Evolutionary conservation across 2,329 filamentous ascomycete species (phyloP).

Genomic region (Aspergillus pseudoviridinutans): DNA sequence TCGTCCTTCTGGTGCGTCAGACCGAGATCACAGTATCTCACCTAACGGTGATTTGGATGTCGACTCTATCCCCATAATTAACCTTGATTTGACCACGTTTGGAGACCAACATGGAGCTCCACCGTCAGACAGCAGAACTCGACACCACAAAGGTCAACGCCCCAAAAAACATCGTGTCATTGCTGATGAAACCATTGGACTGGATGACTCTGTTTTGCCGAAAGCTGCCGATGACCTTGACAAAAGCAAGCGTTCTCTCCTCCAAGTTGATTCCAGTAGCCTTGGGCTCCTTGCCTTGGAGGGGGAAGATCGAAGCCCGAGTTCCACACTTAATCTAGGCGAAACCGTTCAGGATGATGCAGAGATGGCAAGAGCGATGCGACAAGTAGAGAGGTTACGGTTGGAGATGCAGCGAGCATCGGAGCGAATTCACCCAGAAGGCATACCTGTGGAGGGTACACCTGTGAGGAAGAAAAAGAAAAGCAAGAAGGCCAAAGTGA

Average conservation of each 20-base stretch:
- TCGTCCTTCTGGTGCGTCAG: conserved; percentile 53
- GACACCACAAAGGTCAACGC: conserved; percentile 36
- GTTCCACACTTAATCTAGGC: conserved; percentile 52
- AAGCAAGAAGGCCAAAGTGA: conserved; percentile 18
- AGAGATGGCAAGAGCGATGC: conserved; percentile 84
- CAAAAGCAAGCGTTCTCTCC: conserved; percentile 59
- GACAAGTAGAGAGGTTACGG: conserved; percentile 79
- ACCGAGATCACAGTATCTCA: conserved; percentile 65
- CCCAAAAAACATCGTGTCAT: conserved; percentile 64
- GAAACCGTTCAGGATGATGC: conserved; percentile 68
- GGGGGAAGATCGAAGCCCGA: conserved; percentile 28
- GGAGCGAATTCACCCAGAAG: conserved; percentile 48
- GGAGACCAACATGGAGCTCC: conserved; percentile 15
- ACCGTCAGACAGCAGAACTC: conserved; percentile 17
- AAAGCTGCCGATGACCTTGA: conserved; percentile 27
- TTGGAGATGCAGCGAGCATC: conserved; percentile 69
- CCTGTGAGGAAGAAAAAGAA: conserved; percentile 52
- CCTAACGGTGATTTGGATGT: conserved; percentile 78
- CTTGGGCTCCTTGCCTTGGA: conserved; percentile 70
- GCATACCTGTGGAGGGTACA: conserved; percentile 43
- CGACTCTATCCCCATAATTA: conserved; percentile 93
- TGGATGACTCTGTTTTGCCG: conserved; percentile 36
- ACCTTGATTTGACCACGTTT: conserved; percentile 69
- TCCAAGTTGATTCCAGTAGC: conserved; percentile 83
- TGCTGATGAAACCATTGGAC: conserved; percentile 67